Evolutionary conservation across 164 flowering plant species (phyloP).

Genomic region (Sedum album): DNA sequence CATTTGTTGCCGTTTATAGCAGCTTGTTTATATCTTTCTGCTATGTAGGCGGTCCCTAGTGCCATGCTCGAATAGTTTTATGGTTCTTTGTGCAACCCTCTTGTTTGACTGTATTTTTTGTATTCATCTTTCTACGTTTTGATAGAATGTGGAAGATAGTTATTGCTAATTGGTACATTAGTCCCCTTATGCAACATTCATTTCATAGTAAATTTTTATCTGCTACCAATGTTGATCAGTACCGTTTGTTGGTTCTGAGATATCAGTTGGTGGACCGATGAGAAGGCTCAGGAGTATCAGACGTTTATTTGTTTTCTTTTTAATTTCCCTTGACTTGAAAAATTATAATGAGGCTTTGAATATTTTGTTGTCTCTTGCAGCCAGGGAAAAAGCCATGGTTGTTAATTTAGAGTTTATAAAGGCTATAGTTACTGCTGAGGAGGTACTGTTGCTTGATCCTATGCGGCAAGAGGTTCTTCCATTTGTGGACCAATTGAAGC

Average conservation of each 20-base stretch:
- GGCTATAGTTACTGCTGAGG: constrained; percentile 97
- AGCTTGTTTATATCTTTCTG: not conserved
- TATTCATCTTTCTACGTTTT: too few relatives aligned
- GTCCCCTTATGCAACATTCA: too few relatives aligned
- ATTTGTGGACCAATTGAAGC: constrained; percentile 80
- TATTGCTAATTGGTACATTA: too few relatives aligned
- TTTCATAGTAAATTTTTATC: too few relatives aligned
- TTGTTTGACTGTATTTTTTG: not conserved
- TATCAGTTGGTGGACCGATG: too few relatives aligned
- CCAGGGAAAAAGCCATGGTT: constrained; percentile 93
- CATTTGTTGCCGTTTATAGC: not conserved
- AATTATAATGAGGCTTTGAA: not conserved
- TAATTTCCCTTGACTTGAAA: too few relatives aligned
- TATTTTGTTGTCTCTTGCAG: constrained; percentile 31
- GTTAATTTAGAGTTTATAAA: constrained; percentile 86
- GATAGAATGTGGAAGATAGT: too few relatives aligned
- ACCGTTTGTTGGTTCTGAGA: too few relatives aligned
- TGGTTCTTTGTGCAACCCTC: not conserved
- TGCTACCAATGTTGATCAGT: too few relatives aligned
- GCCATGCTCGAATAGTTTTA: not conserved
- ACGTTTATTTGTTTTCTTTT: too few relatives aligned
- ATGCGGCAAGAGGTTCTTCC: constrained; percentile 76
- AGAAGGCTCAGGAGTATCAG: too few relatives aligned
- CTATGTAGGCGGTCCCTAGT: not conserved
- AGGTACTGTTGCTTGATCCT: constrained; percentile 84